phyloP scores from a whole-genome alignment of 2,329 filamentous ascomycete species.

The Fulvia fulva region DNA sequence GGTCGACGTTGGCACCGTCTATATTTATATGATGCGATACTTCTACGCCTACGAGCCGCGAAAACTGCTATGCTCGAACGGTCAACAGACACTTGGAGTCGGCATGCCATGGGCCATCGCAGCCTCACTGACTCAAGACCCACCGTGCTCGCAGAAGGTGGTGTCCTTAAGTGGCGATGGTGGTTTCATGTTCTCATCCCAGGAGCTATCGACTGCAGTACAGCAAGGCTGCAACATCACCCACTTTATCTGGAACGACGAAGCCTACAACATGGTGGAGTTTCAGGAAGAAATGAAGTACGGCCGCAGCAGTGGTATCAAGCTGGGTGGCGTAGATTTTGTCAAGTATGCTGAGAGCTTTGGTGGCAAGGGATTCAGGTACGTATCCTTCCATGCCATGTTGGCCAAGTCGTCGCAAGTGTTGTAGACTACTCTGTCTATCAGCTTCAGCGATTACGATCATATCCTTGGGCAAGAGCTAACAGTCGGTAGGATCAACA shows the following conservation, averaged over 20 bases:
- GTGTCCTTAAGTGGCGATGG: conserved; percentile 46
- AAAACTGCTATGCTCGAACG: conserved; percentile 46
- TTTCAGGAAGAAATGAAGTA: conserved; percentile 52
- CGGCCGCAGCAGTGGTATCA: conserved; percentile 43
- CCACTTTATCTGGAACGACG: conserved; percentile 51
- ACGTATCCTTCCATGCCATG: background rate
- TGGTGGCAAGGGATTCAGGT: conserved; percentile 42
- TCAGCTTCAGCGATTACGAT: background rate
- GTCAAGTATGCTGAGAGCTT: conserved; percentile 47
- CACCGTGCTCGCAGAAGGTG: conserved; percentile 44
- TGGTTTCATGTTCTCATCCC: conserved; percentile 49
- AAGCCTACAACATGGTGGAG: conserved; percentile 50
- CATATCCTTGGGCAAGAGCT: background rate
- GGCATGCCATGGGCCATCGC: conserved; percentile 49
- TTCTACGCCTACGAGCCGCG: conserved; percentile 45
- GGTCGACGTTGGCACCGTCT: conserved; percentile 48
- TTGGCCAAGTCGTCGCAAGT: background rate
- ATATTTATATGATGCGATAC: conserved; percentile 48
- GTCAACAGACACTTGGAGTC: conserved; percentile 49
- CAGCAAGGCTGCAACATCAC: conserved; percentile 48
- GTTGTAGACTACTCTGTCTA: background rate
- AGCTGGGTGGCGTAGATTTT: conserved; percentile 47
- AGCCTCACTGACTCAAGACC: conserved; percentile 42
- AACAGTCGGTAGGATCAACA: conserved; percentile 29
- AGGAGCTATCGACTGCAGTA: conserved; percentile 47